Evolutionary conservation across 768 basidiomycete genomes (phyloP).

Genomic region (Trametes villosa): DNA sequence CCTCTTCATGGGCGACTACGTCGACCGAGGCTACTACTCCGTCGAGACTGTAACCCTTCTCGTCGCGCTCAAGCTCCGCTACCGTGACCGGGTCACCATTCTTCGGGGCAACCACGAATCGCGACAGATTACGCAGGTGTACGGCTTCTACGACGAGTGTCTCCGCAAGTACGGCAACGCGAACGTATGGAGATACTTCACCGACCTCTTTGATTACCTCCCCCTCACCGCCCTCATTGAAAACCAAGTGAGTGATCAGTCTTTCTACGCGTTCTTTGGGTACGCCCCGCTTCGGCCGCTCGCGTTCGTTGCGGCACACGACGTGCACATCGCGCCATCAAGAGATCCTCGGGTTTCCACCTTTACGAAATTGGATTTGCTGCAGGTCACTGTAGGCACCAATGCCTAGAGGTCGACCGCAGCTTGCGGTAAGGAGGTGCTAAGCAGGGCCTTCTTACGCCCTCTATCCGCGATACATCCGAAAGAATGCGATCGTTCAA

Average conservation of each 20-base stretch:
- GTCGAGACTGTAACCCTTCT: constrained; percentile 98
- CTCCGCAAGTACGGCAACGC: constrained; percentile 99
- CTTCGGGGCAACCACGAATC: constrained; percentile 98
- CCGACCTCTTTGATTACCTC: constrained; percentile 97
- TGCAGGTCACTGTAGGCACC: too few species aligned
- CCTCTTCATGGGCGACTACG: constrained; percentile 99
- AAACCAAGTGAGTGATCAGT: constrained; percentile 83
- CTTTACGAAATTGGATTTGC: too few species aligned
- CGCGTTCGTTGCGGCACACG: too few species aligned
- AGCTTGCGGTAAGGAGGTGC: too few species aligned
- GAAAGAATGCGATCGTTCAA: too few species aligned
- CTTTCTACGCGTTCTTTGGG: not conserved
- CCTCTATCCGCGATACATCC: too few species aligned
- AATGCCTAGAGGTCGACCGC: too few species aligned
- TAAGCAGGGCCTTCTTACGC: too few species aligned
- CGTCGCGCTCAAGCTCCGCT: constrained; percentile 95
- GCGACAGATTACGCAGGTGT: constrained; percentile 99
- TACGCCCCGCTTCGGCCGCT: too few species aligned
- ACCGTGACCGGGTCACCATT: constrained; percentile 97
- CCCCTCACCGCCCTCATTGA: constrained; percentile 98
- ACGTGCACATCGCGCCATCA: too few species aligned
- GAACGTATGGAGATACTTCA: constrained; percentile 99
- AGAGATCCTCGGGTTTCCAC: too few species aligned
- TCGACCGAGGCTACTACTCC: constrained; percentile 98
- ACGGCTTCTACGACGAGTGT: constrained; percentile 99